Evolutionary conservation across 345 rosid genomes (phyloP).

Genomic region (Acer campestre): DNA sequence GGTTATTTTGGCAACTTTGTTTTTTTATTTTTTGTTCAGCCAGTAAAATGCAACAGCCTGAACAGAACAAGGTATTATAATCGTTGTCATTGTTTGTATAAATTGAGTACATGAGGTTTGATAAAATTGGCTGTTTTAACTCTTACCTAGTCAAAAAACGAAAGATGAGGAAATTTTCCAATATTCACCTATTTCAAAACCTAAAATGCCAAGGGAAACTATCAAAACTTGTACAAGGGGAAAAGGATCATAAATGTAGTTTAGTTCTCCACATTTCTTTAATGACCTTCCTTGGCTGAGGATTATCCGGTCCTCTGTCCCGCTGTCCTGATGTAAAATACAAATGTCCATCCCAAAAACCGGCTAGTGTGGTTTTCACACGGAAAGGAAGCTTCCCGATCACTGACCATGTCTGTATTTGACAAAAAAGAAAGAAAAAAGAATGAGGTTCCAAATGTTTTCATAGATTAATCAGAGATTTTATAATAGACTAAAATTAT

Average conservation of each 20-base stretch:
- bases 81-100: not conserved
- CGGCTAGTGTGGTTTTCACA: constrained; percentile 63
- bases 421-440: not conserved
- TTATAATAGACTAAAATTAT: not conserved
- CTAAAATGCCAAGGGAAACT: not conserved
- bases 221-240: not conserved
- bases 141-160: not conserved
- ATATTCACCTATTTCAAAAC: not conserved
- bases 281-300: constrained; percentile 71
- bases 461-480: not conserved
- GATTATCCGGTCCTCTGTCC: constrained; percentile 80
- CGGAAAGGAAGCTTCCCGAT: constrained; percentile 82
- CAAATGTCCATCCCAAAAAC: constrained; percentile 79
- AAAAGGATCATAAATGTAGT: constrained; percentile 39
- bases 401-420: constrained; percentile 80
- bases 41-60: not conserved
- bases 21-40: not conserved
- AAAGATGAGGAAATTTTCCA: not conserved
- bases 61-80: not conserved
- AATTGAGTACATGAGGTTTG: not conserved
- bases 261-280: constrained; percentile 89
- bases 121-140: not conserved
- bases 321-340: constrained; percentile 86
- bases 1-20: not conserved
- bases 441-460: not conserved